phyloP scores from a whole-genome alignment of 2,329 filamentous ascomycete species.

The Uncinocarpus reesii region DNA sequence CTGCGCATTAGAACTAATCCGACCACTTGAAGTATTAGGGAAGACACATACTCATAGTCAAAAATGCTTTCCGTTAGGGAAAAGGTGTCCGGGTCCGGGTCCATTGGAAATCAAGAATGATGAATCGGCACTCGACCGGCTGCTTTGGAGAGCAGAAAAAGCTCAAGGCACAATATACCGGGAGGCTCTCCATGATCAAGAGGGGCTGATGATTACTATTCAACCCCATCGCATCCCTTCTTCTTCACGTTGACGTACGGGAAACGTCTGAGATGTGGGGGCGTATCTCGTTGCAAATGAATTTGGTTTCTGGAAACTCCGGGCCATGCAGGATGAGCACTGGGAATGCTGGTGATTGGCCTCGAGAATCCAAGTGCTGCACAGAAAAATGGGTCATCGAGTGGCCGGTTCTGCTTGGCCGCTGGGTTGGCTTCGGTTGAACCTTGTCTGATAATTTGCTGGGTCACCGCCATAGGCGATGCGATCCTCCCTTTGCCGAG shows the following conservation, averaged over 20 bases:
- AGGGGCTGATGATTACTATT: slow-evolving; percentile 3
- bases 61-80: slow-evolving; percentile 13
- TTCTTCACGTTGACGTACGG: slow-evolving; percentile 1
- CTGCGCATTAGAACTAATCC: background rate
- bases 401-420: background rate
- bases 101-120: background rate
- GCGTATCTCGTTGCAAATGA: slow-evolving; percentile 2
- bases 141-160: background rate
- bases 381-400: slow-evolving; percentile 6
- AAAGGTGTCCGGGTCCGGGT: slow-evolving; percentile 6
- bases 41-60: slow-evolving; percentile 14
- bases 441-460: slow-evolving; percentile 1
- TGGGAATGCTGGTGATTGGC: background rate
- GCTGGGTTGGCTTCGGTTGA: background rate
- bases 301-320: slow-evolving; percentile 8
- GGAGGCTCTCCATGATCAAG: background rate
- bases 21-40: background rate
- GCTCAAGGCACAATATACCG: background rate
- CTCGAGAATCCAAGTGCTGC: background rate
- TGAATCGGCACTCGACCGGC: background rate
- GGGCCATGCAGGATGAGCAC: slow-evolving; percentile 1
- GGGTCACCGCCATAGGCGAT: slow-evolving; percentile 1
- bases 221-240: slow-evolving; percentile 1
- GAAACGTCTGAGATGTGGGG: slow-evolving; percentile 5
- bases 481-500: background rate